Conservation (phyloP, 2,329 filamentous ascomycete genomes). For the Fusarium buxicola region DNA sequence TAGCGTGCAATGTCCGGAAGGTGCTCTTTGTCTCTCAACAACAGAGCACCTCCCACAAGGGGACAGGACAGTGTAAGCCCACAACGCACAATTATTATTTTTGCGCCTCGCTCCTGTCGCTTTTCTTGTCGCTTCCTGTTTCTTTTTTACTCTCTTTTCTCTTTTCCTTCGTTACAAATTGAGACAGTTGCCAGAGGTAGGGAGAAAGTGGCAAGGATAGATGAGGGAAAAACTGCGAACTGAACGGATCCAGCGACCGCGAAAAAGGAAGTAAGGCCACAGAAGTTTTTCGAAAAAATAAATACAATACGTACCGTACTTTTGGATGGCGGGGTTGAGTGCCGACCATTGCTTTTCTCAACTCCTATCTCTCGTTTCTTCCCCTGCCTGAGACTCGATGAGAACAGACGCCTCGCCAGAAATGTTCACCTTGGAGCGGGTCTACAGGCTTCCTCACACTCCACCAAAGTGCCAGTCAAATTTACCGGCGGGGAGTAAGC, state of each 20-base stretch:
- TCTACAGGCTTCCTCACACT: conserved; percentile 23
- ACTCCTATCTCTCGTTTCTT: conserved; percentile 17
- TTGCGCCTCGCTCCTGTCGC: conserved; percentile 19
- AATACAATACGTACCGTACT: conserved; percentile 12
- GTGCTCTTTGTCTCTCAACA: conserved; percentile 40
- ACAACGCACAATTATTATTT: conserved; percentile 36
- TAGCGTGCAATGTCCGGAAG: conserved; percentile 19
- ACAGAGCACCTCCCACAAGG: conserved; percentile 34
- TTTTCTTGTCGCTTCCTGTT: conserved; percentile 32
- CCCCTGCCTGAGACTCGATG: conserved; percentile 30
- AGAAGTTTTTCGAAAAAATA: conserved; percentile 27
- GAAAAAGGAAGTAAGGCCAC: conserved; percentile 25
- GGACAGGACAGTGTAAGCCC: conserved; percentile 22
- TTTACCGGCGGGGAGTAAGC: conserved; percentile 51
- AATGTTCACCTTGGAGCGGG: conserved; percentile 29
- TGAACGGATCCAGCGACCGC: conserved; percentile 20
- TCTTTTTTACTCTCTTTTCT: conserved; percentile 17
- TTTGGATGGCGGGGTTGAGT: conserved; percentile 31
- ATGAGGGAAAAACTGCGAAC: conserved; percentile 13
- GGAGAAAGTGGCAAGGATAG: conserved; percentile 28
- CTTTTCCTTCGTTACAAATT: conserved; percentile 28
- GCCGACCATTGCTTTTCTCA: conserved; percentile 23
- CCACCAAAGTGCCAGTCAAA: conserved; percentile 47
- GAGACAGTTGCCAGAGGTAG: conserved; percentile 34
- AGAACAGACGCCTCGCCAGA: conserved; percentile 35